phyloP scores from a whole-genome alignment of 2,329 filamentous ascomycete species.

The Fusarium sp. region DNA sequence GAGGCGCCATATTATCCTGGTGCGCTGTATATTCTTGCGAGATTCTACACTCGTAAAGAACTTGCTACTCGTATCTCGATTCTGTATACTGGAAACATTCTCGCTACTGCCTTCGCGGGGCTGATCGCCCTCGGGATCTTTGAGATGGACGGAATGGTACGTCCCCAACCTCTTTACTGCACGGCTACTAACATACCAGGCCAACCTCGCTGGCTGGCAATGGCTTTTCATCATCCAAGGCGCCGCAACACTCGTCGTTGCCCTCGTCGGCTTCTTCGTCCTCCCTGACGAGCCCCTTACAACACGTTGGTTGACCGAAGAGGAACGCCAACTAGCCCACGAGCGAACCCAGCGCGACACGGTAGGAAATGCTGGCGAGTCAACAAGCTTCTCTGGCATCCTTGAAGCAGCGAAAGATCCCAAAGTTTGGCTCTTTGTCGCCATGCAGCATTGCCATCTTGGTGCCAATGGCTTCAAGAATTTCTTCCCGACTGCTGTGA shows the following conservation, averaged over 20 bases:
- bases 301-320: constrained; percentile 53
- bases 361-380: constrained; percentile 54
- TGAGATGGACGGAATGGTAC: constrained; percentile 37
- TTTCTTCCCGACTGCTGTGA: constrained; percentile 40
- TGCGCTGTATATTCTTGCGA: constrained; percentile 56
- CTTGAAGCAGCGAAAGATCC: constrained; percentile 56
- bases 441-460: constrained; percentile 63
- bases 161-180: fast-evolving
- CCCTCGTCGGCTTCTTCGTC: constrained; percentile 39
- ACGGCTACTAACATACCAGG: neutral
- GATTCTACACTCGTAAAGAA: constrained; percentile 65
- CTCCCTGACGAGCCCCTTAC: constrained; percentile 54
- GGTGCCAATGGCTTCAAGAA: constrained; percentile 58
- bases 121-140: constrained; percentile 57
- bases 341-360: constrained; percentile 57
- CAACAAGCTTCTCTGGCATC: constrained; percentile 56
- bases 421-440: constrained; percentile 58
- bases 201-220: constrained; percentile 43
- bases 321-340: constrained; percentile 55
- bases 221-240: constrained; percentile 74
- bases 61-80: constrained; percentile 55
- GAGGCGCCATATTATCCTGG: constrained; percentile 54
- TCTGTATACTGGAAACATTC: constrained; percentile 54
- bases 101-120: constrained; percentile 53
- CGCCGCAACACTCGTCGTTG: constrained; percentile 46